These are phyloP conservation scores for Neofusicoccum umdonicola DNA, from an alignment of 2,329 filamentous ascomycete species.

Conservation along the genomic window DNA sequence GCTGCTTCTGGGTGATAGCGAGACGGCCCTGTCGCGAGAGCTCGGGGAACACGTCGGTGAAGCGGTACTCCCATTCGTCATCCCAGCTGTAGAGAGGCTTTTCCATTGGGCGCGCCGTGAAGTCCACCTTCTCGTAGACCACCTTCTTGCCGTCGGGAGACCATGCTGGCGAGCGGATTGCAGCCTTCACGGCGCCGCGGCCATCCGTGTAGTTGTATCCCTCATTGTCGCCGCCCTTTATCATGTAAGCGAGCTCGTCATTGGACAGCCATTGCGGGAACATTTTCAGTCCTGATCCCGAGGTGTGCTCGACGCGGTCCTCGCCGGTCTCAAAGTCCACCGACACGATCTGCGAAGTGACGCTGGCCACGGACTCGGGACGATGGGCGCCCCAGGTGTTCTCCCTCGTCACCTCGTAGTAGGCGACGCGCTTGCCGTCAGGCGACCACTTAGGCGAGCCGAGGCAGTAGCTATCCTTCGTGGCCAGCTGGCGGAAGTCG, in stretches of 20 bases:
- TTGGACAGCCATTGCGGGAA: conserved; percentile 24
- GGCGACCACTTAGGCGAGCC: conserved; percentile 38
- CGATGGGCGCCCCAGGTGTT: conserved; percentile 40
- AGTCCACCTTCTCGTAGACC: conserved; percentile 25
- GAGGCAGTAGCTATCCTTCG: conserved; percentile 35
- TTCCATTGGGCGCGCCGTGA: conserved; percentile 33
- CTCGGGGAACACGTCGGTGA: conserved; percentile 45
- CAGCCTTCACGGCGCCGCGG: neutral
- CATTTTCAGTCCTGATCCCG: conserved; percentile 31
- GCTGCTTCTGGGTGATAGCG: conserved; percentile 40
- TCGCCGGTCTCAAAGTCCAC: conserved; percentile 42
- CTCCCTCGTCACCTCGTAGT: conserved; percentile 41
- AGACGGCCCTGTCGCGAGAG: conserved; percentile 28
- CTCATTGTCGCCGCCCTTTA: conserved; percentile 27
- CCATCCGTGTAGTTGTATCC: conserved; percentile 30
- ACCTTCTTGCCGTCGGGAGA: conserved; percentile 35
- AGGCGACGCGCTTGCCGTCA: conserved; percentile 21
- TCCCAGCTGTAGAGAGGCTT: conserved; percentile 42
- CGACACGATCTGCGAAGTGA: conserved; percentile 33
- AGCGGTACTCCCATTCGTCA: conserved; percentile 42
- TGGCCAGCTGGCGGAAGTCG: conserved; percentile 36
- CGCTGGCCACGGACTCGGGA: conserved; percentile 23
- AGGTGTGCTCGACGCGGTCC: conserved; percentile 32
- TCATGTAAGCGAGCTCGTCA: conserved; percentile 25
- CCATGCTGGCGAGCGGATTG: conserved; percentile 28